Conservation (phyloP, 371 early-diverging fungal species). For the Syncephalastrum monosporum region DNA sequence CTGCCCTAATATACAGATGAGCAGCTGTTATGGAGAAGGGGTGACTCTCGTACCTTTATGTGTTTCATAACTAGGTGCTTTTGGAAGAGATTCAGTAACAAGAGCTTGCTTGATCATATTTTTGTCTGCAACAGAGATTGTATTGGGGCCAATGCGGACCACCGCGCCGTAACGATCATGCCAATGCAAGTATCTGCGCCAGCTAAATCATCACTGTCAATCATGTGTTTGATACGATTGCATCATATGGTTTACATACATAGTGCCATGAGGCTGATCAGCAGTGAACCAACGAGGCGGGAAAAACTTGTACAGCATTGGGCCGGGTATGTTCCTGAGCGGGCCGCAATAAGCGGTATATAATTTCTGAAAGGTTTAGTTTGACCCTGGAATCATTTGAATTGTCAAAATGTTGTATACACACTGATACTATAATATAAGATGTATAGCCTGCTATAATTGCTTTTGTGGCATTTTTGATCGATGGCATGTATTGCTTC, state of each 20-base stretch:
- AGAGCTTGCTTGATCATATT: conserved; percentile 23
- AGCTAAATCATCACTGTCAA: neutral
- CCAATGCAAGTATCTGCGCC: neutral
- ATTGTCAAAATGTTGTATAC: no score
- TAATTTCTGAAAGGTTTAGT: conserved; percentile 2
- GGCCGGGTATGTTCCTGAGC: conserved; percentile 5
- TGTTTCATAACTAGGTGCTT: conserved; percentile 4
- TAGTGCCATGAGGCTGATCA: no score
- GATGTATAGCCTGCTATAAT: no score
- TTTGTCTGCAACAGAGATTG: conserved; percentile 21
- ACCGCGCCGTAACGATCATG: conserved; percentile 21
- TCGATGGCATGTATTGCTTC: no score
- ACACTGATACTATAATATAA: no score
- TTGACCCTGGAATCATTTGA: no score
- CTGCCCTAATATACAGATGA: no score
- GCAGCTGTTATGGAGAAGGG: neutral
- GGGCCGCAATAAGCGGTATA: conserved; percentile 8
- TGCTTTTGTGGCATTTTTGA: no score
- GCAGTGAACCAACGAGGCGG: no score
- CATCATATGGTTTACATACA: no score
- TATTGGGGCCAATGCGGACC: conserved; percentile 12
- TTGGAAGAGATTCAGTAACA: conserved; percentile 2
- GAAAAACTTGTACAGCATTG: conserved; percentile 1
- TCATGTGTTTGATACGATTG: no score
- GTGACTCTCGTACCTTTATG: no score